These are phyloP conservation scores for Alternaria gaisen DNA, from an alignment of 2,329 filamentous ascomycete genomes.

Conservation along the genomic window DNA sequence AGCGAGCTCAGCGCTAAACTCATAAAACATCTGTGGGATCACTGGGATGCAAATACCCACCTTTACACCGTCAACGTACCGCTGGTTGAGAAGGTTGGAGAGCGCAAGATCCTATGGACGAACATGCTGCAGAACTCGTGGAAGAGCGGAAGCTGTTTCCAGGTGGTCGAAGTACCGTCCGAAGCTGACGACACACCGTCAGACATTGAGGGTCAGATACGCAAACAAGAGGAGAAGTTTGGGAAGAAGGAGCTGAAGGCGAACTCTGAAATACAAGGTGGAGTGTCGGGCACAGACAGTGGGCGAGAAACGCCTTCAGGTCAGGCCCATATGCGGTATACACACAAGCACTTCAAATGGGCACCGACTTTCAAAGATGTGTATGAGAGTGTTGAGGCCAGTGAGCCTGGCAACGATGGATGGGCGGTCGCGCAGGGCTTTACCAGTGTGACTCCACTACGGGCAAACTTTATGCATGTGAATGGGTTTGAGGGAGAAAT, in stretches of 20 bases:
- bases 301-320: conserved; percentile 41
- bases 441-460: conserved; percentile 89
- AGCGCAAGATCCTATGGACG: conserved; percentile 80
- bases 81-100: conserved; percentile 76
- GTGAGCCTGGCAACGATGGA: conserved; percentile 84
- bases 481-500: conserved; percentile 44
- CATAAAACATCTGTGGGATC: conserved; percentile 78
- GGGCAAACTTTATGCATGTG: conserved; percentile 87
- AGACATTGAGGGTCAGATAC: conserved; percentile 76
- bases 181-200: conserved; percentile 67
- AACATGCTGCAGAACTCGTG: conserved; percentile 91
- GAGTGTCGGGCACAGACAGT: conserved; percentile 35
- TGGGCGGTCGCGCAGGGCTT: conserved; percentile 89
- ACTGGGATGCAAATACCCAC: conserved; percentile 77
- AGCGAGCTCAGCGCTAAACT: conserved; percentile 77
- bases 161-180: conserved; percentile 74
- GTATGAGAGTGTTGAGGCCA: conserved; percentile 83
- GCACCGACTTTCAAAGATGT: conserved; percentile 87
- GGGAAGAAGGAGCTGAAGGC: conserved; percentile 52
- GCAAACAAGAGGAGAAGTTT: conserved; percentile 67
- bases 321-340: conserved; percentile 61
- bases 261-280: conserved; percentile 27
- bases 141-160: conserved; percentile 84
- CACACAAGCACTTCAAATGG: conserved; percentile 95
- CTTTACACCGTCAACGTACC: conserved; percentile 95